Evolutionary conservation across 495 filamentous ascomycete species (phyloP), one percentile per base, ranked within the genome.

Genomic region (Talaromyces wortmannii): DNA sequence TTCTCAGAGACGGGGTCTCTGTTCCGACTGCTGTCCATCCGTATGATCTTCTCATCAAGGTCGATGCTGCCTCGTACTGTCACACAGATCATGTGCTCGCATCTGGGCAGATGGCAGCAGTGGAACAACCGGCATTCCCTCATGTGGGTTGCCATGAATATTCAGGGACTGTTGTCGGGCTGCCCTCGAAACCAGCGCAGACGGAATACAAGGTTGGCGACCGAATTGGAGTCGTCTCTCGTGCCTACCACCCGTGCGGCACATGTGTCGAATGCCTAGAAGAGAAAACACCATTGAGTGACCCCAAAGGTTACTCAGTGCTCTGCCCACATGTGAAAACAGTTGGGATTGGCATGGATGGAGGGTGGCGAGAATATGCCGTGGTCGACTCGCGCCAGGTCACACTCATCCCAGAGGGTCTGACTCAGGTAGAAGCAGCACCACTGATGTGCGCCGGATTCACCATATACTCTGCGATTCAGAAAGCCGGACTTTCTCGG

Each of bases 391-490:
- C 68, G 12, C 62, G 77, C 31, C 66, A 63, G 45, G 63, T 67
- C 8, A 74, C 69, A 7, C 60, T 55, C 7, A 55, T 85, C 50
- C 81, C 80, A 23, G 70, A 79, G 45, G 60, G 60, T 0, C 59
- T 85, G 18, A 66, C 58, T 3, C 78, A 83, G 52, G 51, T 72
- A 30, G 70, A 68, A 6, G 80, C 80, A 33, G 80, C 79, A 13
- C 80, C 82, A 16, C 62, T 84, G 31, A 79, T 78, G 29, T 85
- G 80, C 58, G 81, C 81, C 0, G 81, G 82, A 0, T 57, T 76
- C 44, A 84, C 82, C 12, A 67, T 78, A 8, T 84, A 73, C 64
- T 61, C 78, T 15, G 80, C 68, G 3, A 62, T 83, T n/a, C 42
- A 68, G 47, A 67, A 70, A 58, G 61, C 78, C 4, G 74, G 57